These are phyloP conservation scores for Mortierella claussenii DNA, from an alignment of 192 early-diverging fungal species.

Conservation along the genomic window DNA sequence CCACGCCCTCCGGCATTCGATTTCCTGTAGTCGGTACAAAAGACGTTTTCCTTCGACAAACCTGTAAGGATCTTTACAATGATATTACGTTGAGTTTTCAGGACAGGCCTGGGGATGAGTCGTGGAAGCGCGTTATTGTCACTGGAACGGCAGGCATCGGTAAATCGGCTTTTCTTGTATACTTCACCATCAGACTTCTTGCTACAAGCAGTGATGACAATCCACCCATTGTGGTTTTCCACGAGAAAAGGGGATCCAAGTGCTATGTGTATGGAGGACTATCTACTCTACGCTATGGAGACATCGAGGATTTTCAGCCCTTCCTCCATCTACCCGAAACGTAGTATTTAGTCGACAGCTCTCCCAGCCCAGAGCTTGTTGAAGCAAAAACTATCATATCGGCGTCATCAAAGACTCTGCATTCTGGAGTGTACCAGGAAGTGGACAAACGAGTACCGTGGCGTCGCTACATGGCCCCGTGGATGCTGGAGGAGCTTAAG, in stretches of 20 bases:
- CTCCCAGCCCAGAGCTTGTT: slow-evolving; percentile 3
- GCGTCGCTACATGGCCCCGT: slow-evolving; percentile 26
- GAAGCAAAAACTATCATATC: slow-evolving; percentile 21
- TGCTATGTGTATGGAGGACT: slow-evolving; percentile 34
- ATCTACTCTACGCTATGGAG: slow-evolving; percentile 9
- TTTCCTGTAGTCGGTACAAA: slow-evolving; percentile 20
- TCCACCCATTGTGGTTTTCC: slow-evolving; percentile 33
- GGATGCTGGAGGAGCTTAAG: slow-evolving; percentile 2
- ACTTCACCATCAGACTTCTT: slow-evolving; percentile 43
- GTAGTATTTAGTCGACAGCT: slow-evolving; percentile 29
- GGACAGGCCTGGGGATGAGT: not conserved
- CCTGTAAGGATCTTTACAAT: slow-evolving; percentile 30
- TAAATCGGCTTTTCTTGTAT: slow-evolving; percentile 49
- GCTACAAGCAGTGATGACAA: slow-evolving; percentile 19
- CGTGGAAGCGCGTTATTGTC: slow-evolving; percentile 15
- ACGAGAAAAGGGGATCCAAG: slow-evolving; percentile 2
- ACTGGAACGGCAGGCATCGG: slow-evolving; percentile 45
- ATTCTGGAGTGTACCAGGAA: slow-evolving; percentile 10
- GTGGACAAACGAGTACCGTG: slow-evolving; percentile 11
- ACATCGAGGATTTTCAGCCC: slow-evolving; percentile 10
- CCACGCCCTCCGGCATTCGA: not conserved
- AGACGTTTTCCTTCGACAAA: slow-evolving; percentile 25
- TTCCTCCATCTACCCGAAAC: slow-evolving; percentile 20
- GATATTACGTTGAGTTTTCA: slow-evolving; percentile 2
- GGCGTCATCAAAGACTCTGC: slow-evolving; percentile 20